phyloP scores from a whole-genome alignment of 1,139 yeast genomes.

The Scheffersomyces parashehatae region DNA sequence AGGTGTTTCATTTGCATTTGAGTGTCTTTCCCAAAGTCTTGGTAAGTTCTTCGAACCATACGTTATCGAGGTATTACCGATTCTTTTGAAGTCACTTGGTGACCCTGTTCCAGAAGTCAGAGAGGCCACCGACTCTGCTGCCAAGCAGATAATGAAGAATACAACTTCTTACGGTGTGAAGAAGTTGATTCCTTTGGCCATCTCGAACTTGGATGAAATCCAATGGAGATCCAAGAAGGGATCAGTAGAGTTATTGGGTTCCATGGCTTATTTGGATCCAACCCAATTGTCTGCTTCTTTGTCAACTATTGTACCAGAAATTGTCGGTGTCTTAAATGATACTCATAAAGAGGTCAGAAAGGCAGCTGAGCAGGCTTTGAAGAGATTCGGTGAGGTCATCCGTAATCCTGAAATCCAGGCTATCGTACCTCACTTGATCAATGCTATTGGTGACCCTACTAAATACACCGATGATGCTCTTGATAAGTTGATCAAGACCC shows the following conservation, averaged over 20 bases:
- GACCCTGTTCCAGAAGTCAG: constrained; percentile 85
- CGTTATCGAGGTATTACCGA: constrained; percentile 83
- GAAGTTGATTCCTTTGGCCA: constrained; percentile 86
- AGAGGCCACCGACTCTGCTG: constrained; percentile 84
- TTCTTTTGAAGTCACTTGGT: constrained; percentile 78
- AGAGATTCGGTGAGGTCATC: constrained; percentile 94
- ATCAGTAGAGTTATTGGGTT: constrained; percentile 91
- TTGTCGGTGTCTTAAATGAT: constrained; percentile 92
- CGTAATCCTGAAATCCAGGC: constrained; percentile 95
- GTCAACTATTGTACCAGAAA: constrained; percentile 90
- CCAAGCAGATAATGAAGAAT: constrained; percentile 83
- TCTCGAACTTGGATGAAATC: constrained; percentile 80
- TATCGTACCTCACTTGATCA: constrained; percentile 82
- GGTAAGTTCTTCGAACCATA: constrained; percentile 89
- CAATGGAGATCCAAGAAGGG: constrained; percentile 98
- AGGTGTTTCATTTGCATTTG: constrained; percentile 86
- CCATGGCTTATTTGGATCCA: constrained; percentile 98
- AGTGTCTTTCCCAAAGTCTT: constrained; percentile 74
- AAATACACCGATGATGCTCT: constrained; percentile 84
- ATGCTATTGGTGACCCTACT: constrained; percentile 96
- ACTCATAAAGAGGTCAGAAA: constrained; percentile 95
- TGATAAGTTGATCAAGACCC: constrained; percentile 83
- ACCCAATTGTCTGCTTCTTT: constrained; percentile 87
- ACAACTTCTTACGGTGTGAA: constrained; percentile 93
- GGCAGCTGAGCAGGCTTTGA: constrained; percentile 88